phyloP scores from a whole-genome alignment of 2,329 filamentous ascomycete genomes.

The Paraphoma chrysanthemicola region DNA sequence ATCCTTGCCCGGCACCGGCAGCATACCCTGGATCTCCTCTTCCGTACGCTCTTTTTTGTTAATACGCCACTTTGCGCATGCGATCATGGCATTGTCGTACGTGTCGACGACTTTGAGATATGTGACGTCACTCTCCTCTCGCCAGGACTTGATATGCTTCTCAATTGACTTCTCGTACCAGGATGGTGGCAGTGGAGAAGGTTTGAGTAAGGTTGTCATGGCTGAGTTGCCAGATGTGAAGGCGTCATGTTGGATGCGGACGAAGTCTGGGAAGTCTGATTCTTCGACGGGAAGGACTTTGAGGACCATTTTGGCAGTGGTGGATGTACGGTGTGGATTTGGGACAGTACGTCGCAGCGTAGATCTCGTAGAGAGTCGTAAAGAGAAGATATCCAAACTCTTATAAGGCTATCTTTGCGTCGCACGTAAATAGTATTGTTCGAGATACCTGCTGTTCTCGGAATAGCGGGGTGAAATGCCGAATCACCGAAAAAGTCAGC shows the following conservation, averaged over 20 bases:
- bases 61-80: slow-evolving; percentile 46
- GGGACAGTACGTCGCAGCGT: neutral
- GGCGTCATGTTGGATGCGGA: slow-evolving; percentile 34
- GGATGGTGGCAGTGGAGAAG: slow-evolving; percentile 23
- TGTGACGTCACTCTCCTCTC: slow-evolving; percentile 32
- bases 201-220: slow-evolving; percentile 31
- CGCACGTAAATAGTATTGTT: neutral
- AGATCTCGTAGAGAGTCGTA: too few relatives aligned
- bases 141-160: slow-evolving; percentile 34
- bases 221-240: slow-evolving; percentile 33
- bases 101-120: slow-evolving; percentile 45
- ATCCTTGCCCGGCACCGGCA: slow-evolving; percentile 31
- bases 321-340: neutral
- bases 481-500: slow-evolving; percentile 8
- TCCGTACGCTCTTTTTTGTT: slow-evolving; percentile 40
- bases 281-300: slow-evolving; percentile 37
- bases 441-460: neutral
- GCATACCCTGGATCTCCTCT: slow-evolving; percentile 37
- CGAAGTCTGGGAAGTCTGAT: slow-evolving; percentile 37
- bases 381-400: too few relatives aligned
- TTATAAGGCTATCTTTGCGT: neutral
- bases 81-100: slow-evolving; percentile 41
- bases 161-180: slow-evolving; percentile 23
- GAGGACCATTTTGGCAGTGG: slow-evolving; percentile 38
- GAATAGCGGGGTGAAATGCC: slow-evolving; percentile 4